phyloP scores from a whole-genome alignment of 768 basidiomycete species.

The Myochromella boudieri region DNA sequence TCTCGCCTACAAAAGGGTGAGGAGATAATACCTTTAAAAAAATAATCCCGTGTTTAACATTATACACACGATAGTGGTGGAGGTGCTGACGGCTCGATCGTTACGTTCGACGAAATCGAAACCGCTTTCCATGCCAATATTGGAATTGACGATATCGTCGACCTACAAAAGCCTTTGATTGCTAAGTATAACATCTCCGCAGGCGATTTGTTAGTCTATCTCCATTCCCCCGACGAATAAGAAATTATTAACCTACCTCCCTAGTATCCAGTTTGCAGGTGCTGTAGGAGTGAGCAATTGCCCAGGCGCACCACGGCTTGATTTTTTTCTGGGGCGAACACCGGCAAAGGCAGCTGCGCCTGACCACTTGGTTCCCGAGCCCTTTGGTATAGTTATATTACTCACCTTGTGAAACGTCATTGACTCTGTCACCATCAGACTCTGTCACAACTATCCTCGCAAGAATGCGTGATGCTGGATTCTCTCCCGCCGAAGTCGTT shows the following conservation, averaged over 20 bases:
- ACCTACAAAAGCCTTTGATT: conserved; percentile 32
- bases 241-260: neutral
- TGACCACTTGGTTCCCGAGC: conserved; percentile 27
- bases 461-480: conserved; percentile 34
- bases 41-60: neutral
- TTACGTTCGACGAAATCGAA: conserved; percentile 43
- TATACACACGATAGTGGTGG: conserved; percentile 29
- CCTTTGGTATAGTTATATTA: conserved; percentile 17
- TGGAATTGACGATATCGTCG: conserved; percentile 43
- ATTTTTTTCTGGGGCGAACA: conserved; percentile 39
- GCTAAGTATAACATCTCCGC: conserved; percentile 33
- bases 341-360: conserved; percentile 30
- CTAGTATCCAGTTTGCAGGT: conserved; percentile 46
- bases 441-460: conserved; percentile 28
- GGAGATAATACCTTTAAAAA: conserved; percentile 6
- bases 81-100: conserved; percentile 51
- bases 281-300: conserved; percentile 43
- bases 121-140: conserved; percentile 41
- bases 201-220: conserved; percentile 44
- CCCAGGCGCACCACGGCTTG: conserved; percentile 41
- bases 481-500: conserved; percentile 34
- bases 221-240: neutral
- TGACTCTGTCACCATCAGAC: no score
- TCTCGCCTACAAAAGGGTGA: conserved; percentile 33
- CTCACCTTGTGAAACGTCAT: no score